phyloP scores from a whole-genome alignment of 2,329 filamentous ascomycete genomes.

The Cytospora leucostoma region DNA sequence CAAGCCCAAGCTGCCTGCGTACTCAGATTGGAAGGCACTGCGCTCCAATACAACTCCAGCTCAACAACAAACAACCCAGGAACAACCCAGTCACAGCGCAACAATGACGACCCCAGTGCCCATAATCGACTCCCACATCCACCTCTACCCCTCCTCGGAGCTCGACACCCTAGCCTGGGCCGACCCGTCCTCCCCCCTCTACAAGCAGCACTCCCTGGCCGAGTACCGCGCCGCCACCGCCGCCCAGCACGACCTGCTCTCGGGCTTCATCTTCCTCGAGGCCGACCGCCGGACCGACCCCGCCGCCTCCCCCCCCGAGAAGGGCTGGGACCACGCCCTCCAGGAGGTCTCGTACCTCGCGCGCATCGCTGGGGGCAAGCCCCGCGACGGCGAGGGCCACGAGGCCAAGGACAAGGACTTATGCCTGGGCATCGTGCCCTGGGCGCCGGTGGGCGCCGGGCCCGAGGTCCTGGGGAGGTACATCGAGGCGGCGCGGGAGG shows the following conservation, averaged over 20 bases:
- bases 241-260: constrained; percentile 46
- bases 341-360: constrained; percentile 71
- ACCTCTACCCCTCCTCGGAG: constrained; percentile 76
- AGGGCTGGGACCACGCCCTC: constrained; percentile 67
- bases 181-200: constrained; percentile 58
- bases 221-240: constrained; percentile 59
- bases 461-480: constrained; percentile 63
- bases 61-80: neutral
- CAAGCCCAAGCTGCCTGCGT: neutral
- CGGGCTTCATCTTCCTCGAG: constrained; percentile 81
- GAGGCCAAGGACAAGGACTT: constrained; percentile 50
- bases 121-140: constrained; percentile 89
- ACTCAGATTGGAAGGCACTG: neutral
- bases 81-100: neutral
- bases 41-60: no score
- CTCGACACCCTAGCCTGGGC: constrained; percentile 70
- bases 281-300: constrained; percentile 71
- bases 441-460: constrained; percentile 79
- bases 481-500: constrained; percentile 59
- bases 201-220: constrained; percentile 62
- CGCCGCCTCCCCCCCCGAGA: constrained; percentile 37
- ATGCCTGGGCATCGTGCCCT: constrained; percentile 74
- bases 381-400: constrained; percentile 61
- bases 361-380: constrained; percentile 63
- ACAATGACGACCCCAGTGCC: constrained; percentile 41